These are phyloP conservation scores for Protomyces inouyei DNA, from an alignment of 1,139 yeast species.

Conservation along the genomic window DNA sequence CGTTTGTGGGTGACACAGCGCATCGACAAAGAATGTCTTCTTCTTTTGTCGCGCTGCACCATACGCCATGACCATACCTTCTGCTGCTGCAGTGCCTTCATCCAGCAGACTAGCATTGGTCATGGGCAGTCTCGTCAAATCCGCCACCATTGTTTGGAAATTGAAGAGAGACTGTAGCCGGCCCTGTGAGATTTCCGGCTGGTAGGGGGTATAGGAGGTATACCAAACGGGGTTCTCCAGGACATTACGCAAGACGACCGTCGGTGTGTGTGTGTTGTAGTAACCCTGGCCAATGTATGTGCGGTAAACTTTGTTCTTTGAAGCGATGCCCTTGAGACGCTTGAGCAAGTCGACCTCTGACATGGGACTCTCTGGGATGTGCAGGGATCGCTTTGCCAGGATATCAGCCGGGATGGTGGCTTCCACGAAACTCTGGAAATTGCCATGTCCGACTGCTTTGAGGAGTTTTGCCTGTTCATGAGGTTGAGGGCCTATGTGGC, in stretches of 20 bases:
- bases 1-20: slow-evolving; percentile 79
- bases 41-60: slow-evolving; percentile 48
- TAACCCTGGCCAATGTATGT: slow-evolving; percentile 92
- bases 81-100: slow-evolving; percentile 98
- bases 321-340: slow-evolving; percentile 63
- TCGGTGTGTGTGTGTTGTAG: slow-evolving; percentile 82
- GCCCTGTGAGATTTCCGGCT: slow-evolving; percentile 97
- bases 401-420: slow-evolving; percentile 76
- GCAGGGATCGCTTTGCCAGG: slow-evolving; percentile 59
- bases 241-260: slow-evolving; percentile 87
- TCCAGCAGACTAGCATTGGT: slow-evolving; percentile 92
- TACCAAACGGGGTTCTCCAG: slow-evolving; percentile 97
- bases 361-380: slow-evolving; percentile 65
- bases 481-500: slow-evolving; percentile 78
- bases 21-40: slow-evolving; percentile 64
- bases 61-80: slow-evolving; percentile 85
- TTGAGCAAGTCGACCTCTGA: slow-evolving; percentile 76
- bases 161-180: slow-evolving; percentile 83
- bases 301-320: slow-evolving; percentile 63
- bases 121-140: slow-evolving; percentile 84
- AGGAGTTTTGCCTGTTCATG: slow-evolving; percentile 67
- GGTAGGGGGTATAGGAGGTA: slow-evolving; percentile 96
- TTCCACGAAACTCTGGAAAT: slow-evolving; percentile 63
- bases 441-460: slow-evolving; percentile 56
- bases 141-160: slow-evolving; percentile 83